These are phyloP conservation scores for Penicillium sp. DNA, from an alignment of 2,329 filamentous ascomycete genomes.

Conservation along the genomic window DNA sequence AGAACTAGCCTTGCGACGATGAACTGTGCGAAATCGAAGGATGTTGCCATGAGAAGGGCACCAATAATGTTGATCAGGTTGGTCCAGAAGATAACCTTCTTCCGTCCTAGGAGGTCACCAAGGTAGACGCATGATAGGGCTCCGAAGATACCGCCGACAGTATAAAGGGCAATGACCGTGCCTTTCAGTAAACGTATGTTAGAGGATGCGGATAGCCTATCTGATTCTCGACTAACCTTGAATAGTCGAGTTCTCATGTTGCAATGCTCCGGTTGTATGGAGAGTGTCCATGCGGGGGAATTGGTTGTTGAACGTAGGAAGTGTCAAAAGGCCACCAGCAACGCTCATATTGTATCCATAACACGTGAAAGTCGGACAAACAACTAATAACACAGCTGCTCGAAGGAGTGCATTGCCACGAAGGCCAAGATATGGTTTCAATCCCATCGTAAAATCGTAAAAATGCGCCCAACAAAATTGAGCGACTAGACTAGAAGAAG, in stretches of 20 bases:
- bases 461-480: background rate
- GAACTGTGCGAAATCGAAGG: slow-evolving; percentile 48
- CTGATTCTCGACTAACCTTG: slow-evolving; percentile 28
- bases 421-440: slow-evolving; percentile 24
- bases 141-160: slow-evolving; percentile 50
- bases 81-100: slow-evolving; percentile 45
- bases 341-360: slow-evolving; percentile 56
- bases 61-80: slow-evolving; percentile 46
- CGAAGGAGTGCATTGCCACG: slow-evolving; percentile 24
- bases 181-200: slow-evolving; percentile 25
- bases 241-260: slow-evolving; percentile 46
- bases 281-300: slow-evolving; percentile 54
- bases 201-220: background rate
- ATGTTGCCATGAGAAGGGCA: slow-evolving; percentile 45
- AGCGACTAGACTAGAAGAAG: background rate
- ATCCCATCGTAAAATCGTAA: slow-evolving; percentile 12
- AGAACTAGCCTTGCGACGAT: slow-evolving; percentile 48
- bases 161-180: slow-evolving; percentile 48
- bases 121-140: slow-evolving; percentile 47
- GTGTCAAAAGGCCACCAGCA: slow-evolving; percentile 47
- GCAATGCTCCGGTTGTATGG: slow-evolving; percentile 41
- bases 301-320: slow-evolving; percentile 26
- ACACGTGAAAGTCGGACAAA: slow-evolving; percentile 44
- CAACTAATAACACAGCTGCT: slow-evolving; percentile 22
- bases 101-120: slow-evolving; percentile 48